These are phyloP conservation scores for Aphanoascus verrucosus DNA, from an alignment of 2,329 filamentous ascomycete genomes.

Conservation along the genomic window DNA sequence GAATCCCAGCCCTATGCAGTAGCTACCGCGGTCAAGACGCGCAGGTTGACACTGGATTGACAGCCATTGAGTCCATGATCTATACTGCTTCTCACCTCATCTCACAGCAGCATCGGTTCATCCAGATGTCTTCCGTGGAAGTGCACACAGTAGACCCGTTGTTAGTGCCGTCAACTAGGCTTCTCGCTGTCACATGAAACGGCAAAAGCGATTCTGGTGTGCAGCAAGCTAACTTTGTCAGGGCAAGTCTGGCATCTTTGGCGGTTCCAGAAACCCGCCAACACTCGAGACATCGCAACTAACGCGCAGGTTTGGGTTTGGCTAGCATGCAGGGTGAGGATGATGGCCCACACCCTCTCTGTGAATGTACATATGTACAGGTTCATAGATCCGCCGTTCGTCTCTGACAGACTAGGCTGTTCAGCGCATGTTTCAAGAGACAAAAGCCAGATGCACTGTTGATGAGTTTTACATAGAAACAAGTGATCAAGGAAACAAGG, in stretches of 20 bases:
- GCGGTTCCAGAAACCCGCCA: background rate
- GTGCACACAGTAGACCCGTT: background rate
- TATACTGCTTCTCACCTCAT: background rate
- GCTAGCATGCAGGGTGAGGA: too few relatives aligned
- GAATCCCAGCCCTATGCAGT: background rate
- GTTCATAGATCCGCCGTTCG: too few relatives aligned
- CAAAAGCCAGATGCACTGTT: too few relatives aligned
- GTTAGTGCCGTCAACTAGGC: background rate
- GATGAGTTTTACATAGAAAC: too few relatives aligned
- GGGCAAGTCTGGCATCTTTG: background rate
- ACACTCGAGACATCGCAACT: too few relatives aligned
- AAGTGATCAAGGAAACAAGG: too few relatives aligned
- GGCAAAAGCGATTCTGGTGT: background rate
- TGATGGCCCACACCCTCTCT: too few relatives aligned
- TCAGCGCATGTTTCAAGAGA: too few relatives aligned
- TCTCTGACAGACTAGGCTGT: too few relatives aligned
- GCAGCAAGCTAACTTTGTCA: conserved; percentile 1
- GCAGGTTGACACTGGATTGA: background rate
- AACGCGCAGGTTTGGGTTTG: too few relatives aligned
- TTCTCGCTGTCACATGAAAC: conserved; percentile 5
- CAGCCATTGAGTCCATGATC: background rate
- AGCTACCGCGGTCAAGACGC: background rate
- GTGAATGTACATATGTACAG: too few relatives aligned
- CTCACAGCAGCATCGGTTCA: background rate
- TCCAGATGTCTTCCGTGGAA: background rate